Evolutionary conservation across 2,329 filamentous ascomycete genomes (phyloP).

Genomic region (Zasmidium citrigriseum): DNA sequence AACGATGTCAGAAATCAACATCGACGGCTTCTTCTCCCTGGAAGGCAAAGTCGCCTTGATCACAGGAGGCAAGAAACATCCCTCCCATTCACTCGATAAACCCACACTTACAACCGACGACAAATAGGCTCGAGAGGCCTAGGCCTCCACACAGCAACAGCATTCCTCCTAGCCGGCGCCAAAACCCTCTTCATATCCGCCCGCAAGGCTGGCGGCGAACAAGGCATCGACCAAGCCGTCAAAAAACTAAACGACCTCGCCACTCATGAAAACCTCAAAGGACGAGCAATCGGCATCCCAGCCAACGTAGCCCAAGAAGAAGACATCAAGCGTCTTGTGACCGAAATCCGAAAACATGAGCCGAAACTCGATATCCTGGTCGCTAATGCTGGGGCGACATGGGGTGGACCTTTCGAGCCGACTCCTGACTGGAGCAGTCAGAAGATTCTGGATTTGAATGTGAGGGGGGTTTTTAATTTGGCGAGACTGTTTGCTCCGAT

Average conservation of each 20-base stretch:
- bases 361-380: constrained; percentile 81
- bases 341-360: constrained; percentile 70
- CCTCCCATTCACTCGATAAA: neutral
- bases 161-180: constrained; percentile 79
- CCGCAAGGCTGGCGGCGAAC: constrained; percentile 65
- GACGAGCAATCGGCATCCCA: constrained; percentile 72
- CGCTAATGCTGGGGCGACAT: constrained; percentile 88
- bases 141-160: constrained; percentile 69
- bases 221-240: constrained; percentile 75
- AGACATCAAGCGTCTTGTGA: constrained; percentile 71
- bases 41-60: constrained; percentile 83
- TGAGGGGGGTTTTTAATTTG: constrained; percentile 73
- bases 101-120: neutral
- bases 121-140: constrained; percentile 65
- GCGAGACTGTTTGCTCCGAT: constrained; percentile 66
- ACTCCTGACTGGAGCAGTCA: constrained; percentile 78
- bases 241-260: constrained; percentile 77
- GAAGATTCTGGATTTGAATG: constrained; percentile 90
- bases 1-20: constrained; percentile 59
- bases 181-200: constrained; percentile 89
- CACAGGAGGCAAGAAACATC: constrained; percentile 62
- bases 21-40: constrained; percentile 77
- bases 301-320: constrained; percentile 73
- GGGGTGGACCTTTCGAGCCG: constrained; percentile 79
- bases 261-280: constrained; percentile 56